Conservation (phyloP, 495 filamentous ascomycete genomes). For the Paragyromitra xinjiangensis region DNA sequence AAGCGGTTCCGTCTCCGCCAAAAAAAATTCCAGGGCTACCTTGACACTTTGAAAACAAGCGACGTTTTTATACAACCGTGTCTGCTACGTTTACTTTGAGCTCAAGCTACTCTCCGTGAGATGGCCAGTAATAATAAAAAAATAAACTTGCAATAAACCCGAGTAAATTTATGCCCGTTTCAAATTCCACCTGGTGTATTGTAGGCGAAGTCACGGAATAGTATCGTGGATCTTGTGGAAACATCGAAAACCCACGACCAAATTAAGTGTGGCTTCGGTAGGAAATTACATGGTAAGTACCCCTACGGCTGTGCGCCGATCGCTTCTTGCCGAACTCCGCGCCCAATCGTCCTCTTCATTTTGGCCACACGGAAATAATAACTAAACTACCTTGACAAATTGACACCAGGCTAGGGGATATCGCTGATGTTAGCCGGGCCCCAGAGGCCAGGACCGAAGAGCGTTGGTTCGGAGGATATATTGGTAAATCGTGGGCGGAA, state of each 20-base stretch:
- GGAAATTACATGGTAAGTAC: not conserved
- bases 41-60: conserved; percentile 12
- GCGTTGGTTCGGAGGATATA: not conserved
- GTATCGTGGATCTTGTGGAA: not conserved
- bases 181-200: not conserved
- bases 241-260: not conserved
- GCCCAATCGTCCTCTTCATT: not conserved
- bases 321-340: not conserved
- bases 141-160: conserved; percentile 6
- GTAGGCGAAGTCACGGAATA: not conserved
- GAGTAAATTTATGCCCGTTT: conserved; percentile 12
- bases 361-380: not conserved
- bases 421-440: conserved; percentile 3
- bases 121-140: not conserved
- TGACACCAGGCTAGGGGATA: not conserved
- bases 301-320: not conserved
- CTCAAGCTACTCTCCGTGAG: conserved; percentile 1
- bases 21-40: not conserved
- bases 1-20: not conserved
- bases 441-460: not conserved
- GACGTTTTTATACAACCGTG: conserved; percentile 38
- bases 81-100: conserved; percentile 12
- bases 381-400: not conserved
- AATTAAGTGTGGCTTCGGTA: not conserved
- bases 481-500: not conserved